phyloP scores from a whole-genome alignment of 225 moss, liverwort and hornwort genomes.

The Marchantia paleacea region DNA sequence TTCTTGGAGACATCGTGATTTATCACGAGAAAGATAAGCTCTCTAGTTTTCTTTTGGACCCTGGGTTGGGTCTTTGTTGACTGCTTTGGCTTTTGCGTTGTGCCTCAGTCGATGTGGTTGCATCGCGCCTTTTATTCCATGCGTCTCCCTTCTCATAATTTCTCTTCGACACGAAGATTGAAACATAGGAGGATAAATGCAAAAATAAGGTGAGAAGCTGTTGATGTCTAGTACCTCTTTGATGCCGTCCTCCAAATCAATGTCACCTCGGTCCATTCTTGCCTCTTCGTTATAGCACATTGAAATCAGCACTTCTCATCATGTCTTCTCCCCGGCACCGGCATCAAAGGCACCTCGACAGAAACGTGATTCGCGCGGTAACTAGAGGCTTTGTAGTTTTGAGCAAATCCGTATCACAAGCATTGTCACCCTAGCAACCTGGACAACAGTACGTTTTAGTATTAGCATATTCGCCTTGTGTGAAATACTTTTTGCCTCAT shows the following conservation, averaged over 20 bases:
- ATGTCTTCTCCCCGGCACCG: background rate
- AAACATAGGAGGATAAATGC: background rate
- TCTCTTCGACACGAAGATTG: too few relatives aligned
- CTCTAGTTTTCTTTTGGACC: too few relatives aligned
- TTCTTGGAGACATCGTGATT: too few relatives aligned
- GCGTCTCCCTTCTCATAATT: too few relatives aligned
- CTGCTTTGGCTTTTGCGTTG: too few relatives aligned
- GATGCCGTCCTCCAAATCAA: conserved; percentile 39
- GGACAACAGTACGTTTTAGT: too few relatives aligned
- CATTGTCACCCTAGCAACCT: background rate
- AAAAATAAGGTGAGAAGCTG: background rate
- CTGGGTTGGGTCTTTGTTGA: too few relatives aligned
- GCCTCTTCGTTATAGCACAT: conserved; percentile 20
- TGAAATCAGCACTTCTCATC: conserved; percentile 13
- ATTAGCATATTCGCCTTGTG: too few relatives aligned
- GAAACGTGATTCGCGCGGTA: background rate
- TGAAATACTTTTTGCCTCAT: too few relatives aligned
- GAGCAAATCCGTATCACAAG: background rate
- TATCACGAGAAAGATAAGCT: too few relatives aligned
- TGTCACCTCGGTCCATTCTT: conserved; percentile 38
- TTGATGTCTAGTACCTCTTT: conserved; percentile 33
- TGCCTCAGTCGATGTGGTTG: too few relatives aligned
- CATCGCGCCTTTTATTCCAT: too few relatives aligned
- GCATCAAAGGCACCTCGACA: background rate
- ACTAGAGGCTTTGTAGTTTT: background rate